phyloP scores from a whole-genome alignment of 2,329 filamentous ascomycete genomes.

The Pyrenophora graminea region DNA sequence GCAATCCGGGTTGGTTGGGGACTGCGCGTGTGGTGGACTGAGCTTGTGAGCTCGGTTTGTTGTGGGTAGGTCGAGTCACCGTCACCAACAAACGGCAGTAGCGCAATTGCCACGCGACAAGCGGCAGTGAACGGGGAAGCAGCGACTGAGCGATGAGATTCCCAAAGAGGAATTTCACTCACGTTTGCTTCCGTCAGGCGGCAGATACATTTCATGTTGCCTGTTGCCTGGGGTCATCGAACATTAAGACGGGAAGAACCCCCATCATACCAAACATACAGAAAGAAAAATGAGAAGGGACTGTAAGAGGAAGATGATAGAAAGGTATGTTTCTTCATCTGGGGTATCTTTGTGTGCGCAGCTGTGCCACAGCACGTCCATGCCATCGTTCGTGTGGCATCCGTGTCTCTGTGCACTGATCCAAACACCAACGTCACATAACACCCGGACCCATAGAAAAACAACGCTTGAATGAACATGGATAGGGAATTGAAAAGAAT shows the following conservation, averaged over 20 bases:
- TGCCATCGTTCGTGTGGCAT: conserved; percentile 10
- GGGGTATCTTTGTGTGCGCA: conserved; percentile 18
- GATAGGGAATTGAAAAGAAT: background rate
- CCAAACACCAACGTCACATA: conserved; percentile 14
- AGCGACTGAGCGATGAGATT: background rate
- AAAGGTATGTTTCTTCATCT: conserved; percentile 7
- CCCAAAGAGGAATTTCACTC: background rate
- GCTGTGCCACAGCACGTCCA: conserved; percentile 6
- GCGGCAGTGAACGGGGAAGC: conserved; percentile 12
- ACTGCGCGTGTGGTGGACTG: background rate
- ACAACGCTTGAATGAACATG: background rate
- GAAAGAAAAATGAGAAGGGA: background rate
- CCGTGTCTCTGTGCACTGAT: conserved; percentile 11
- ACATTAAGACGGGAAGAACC: background rate
- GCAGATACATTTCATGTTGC: background rate
- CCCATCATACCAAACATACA: background rate
- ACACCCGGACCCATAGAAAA: conserved; percentile 5
- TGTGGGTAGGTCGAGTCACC: conserved; percentile 16
- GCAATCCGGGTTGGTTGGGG: background rate
- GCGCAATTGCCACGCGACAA: conserved; percentile 3
- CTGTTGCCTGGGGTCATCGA: background rate
- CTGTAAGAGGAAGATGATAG: background rate
- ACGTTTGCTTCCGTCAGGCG: background rate
- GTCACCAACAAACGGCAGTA: conserved; percentile 20
- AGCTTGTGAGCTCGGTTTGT: conserved; percentile 3